Evolutionary conservation across 805 yeast species (phyloP).

Genomic region (Tetrapisispora phaffii): DNA sequence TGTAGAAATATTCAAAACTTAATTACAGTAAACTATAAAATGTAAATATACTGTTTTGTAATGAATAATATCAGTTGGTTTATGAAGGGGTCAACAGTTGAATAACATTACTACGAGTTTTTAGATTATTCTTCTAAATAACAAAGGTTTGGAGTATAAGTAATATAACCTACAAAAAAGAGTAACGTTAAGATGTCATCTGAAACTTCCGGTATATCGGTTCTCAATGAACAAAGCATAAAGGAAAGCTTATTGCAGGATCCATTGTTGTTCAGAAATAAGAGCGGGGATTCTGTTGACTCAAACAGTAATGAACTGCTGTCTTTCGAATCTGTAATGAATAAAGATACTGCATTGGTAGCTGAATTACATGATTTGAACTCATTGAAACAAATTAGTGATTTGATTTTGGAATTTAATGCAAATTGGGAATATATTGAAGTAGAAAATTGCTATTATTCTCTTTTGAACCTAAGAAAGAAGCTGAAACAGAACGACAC

Average conservation of each 20-base stretch:
- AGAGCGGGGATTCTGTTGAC: not conserved
- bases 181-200: too few relatives aligned
- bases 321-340: constrained; percentile 6
- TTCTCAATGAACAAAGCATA: constrained; percentile 1
- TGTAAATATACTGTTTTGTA: too few relatives aligned
- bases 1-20: too few relatives aligned
- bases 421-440: constrained; percentile 22
- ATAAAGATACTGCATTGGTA: constrained; percentile 14
- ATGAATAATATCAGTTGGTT: too few relatives aligned
- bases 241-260: not conserved
- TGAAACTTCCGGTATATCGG: not conserved
- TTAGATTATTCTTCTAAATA: too few relatives aligned
- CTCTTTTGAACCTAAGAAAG: constrained; percentile 19
- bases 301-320: not conserved
- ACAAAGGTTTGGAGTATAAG: too few relatives aligned
- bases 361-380: constrained; percentile 14
- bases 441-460: constrained; percentile 27
- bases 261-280: constrained; percentile 1
- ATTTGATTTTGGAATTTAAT: constrained; percentile 21
- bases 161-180: too few relatives aligned
- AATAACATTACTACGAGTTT: too few relatives aligned
- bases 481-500: constrained; percentile 14
- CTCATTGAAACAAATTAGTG: constrained; percentile 13
- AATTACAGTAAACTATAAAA: too few relatives aligned
- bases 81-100: too few relatives aligned